phyloP scores from a whole-genome alignment of 2,329 filamentous ascomycete genomes.

The Colletotrichum sp. region DNA sequence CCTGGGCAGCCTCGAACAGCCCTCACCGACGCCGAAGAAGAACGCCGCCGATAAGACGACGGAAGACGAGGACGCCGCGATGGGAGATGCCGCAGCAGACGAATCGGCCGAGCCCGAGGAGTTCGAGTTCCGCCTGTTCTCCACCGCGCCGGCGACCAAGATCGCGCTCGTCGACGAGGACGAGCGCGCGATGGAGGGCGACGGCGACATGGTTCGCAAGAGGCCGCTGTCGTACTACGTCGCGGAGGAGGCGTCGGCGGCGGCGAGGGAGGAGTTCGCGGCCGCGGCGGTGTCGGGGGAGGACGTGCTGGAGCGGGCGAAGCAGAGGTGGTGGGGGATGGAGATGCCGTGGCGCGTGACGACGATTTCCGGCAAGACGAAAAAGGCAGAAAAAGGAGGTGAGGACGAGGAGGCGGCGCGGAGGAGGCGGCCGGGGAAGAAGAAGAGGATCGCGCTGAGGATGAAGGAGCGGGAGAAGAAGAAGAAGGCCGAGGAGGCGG shows the following conservation, averaged over 20 bases:
- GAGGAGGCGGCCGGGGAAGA: slow-evolving; percentile 61
- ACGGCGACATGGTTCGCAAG: slow-evolving; percentile 39
- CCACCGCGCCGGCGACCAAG: slow-evolving; percentile 50
- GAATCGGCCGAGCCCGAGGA: slow-evolving; percentile 36
- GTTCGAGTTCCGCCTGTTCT: slow-evolving; percentile 66
- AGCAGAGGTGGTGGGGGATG: slow-evolving; percentile 57
- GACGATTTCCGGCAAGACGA: slow-evolving; percentile 32
- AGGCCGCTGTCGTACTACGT: slow-evolving; percentile 57
- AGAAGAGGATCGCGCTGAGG: slow-evolving; percentile 57
- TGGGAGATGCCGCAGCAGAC: slow-evolving; percentile 13
- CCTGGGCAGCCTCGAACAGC: slow-evolving; percentile 34
- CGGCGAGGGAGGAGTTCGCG: slow-evolving; percentile 43
- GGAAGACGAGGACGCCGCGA: slow-evolving; percentile 17
- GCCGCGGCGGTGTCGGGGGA: slow-evolving; percentile 56
- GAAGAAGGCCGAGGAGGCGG: slow-evolving; percentile 43
- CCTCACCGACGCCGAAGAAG: not conserved
- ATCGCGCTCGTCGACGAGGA: slow-evolving; percentile 55
- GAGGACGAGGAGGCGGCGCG: slow-evolving; percentile 33
- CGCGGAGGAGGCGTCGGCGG: slow-evolving; percentile 39
- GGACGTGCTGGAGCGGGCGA: slow-evolving; percentile 52
- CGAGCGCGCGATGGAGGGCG: slow-evolving; percentile 33
- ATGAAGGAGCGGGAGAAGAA: slow-evolving; percentile 47
- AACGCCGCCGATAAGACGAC: slow-evolving; percentile 1
- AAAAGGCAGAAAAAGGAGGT: not conserved
- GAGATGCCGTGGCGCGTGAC: slow-evolving; percentile 67